Percentiles rank a stretch among this genome's conserved stretches.
These are phyloP conservation scores for Lycium barbarum DNA, from an alignment of 257 asterid species.

Conservation along the genomic window DNA sequence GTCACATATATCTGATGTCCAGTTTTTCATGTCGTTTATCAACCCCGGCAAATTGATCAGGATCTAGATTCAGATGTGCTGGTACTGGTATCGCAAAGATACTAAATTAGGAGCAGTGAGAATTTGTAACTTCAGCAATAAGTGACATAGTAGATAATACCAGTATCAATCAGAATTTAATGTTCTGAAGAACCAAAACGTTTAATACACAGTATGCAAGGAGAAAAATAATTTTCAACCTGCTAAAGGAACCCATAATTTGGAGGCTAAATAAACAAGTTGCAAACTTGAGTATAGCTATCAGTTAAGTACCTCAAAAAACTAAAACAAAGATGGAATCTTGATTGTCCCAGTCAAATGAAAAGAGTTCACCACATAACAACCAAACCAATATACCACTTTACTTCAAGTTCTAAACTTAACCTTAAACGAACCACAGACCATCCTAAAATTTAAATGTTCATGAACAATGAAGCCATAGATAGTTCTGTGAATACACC, in stretches of 20 bases:
- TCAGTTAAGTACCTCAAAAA: neutral
- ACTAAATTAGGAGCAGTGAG: neutral
- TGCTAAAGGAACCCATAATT: neutral
- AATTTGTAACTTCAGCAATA: neutral
- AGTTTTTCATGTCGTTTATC: neutral
- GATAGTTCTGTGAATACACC: neutral
- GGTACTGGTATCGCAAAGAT: neutral
- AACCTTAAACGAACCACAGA: neutral
- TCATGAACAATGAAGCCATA: neutral
- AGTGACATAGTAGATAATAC: neutral
- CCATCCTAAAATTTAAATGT: neutral
- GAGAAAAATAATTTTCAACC: neutral
- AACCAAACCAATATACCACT: neutral
- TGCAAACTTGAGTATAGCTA: neutral
- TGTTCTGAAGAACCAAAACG: neutral
- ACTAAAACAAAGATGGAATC: neutral
- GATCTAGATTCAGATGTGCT: constrained; percentile 21
- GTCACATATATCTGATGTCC: constrained; percentile 6
- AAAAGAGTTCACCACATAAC: neutral
- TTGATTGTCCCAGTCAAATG: neutral
- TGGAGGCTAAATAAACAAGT: neutral
- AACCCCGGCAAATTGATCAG: constrained; percentile 25
- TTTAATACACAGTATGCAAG: neutral
- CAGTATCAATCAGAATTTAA: neutral
- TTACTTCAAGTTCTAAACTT: neutral